These are phyloP conservation scores for Magnusiomyces fungicola DNA, from an alignment of 1,139 yeast species.

Conservation along the genomic window DNA sequence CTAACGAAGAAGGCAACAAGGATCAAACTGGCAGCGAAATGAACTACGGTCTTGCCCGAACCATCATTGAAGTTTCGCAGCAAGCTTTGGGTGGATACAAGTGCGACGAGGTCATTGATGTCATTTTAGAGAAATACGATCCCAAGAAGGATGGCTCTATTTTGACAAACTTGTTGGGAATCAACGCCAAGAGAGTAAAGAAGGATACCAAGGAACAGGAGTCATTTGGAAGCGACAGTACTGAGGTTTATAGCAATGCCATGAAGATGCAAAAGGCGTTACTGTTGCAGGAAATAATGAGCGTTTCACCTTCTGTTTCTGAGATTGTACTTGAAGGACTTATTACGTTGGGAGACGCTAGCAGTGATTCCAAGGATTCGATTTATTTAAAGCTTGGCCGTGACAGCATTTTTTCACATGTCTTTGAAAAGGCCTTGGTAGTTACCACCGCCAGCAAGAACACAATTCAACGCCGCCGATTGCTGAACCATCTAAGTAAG, in stretches of 20 bases:
- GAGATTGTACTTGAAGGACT: constrained; percentile 48
- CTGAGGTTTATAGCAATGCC: constrained; percentile 73
- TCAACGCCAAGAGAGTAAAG: constrained; percentile 23
- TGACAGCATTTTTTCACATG: constrained; percentile 64
- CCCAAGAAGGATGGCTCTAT: constrained; percentile 40
- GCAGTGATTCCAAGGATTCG: not conserved
- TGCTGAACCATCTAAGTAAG: constrained; percentile 52
- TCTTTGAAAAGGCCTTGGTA: constrained; percentile 39
- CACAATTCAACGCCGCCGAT: constrained; percentile 53
- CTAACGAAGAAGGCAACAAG: not conserved
- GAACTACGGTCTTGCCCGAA: constrained; percentile 22
- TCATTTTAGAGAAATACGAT: constrained; percentile 49
- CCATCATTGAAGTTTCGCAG: constrained; percentile 47
- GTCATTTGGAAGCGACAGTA: constrained; percentile 50
- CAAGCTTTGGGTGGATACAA: constrained; percentile 46
- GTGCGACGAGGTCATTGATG: constrained; percentile 56
- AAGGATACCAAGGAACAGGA: not conserved
- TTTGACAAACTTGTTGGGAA: constrained; percentile 59
- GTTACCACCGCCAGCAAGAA: constrained; percentile 33
- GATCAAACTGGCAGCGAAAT: not conserved
- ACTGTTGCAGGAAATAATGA: constrained; percentile 54
- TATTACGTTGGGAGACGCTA: constrained; percentile 40
- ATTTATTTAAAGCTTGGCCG: constrained; percentile 2
- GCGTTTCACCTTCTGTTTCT: constrained; percentile 42
- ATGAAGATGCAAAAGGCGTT: constrained; percentile 78